A percentile compares a stretch with the other conserved stretches of the same genome.
phyloP scores from a whole-genome alignment of 192 early-diverging fungal species.

The Linnemannia schmuckeri region DNA sequence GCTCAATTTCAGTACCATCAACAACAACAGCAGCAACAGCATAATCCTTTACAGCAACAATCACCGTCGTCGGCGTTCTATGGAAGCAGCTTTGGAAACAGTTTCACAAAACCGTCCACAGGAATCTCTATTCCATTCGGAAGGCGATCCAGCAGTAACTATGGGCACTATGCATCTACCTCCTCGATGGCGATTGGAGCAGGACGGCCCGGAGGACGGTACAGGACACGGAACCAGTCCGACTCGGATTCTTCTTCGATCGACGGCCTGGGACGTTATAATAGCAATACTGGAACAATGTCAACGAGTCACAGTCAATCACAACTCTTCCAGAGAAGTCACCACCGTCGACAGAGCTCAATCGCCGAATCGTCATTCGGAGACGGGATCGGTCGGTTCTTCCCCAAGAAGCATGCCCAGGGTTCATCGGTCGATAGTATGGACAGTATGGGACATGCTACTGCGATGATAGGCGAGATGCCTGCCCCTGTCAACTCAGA shows the following conservation, averaged over 20 bases:
- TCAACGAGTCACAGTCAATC: slow-evolving; percentile 12
- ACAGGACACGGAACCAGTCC: slow-evolving; percentile 1
- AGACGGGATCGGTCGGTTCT: slow-evolving; percentile 42
- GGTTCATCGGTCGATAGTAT: slow-evolving; percentile 29
- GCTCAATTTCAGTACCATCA: slow-evolving; percentile 1
- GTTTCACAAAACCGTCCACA: slow-evolving; percentile 25
- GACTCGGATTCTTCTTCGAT: slow-evolving; percentile 36
- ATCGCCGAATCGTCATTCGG: slow-evolving; percentile 40
- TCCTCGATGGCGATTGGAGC: background rate
- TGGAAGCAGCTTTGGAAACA: slow-evolving; percentile 26
- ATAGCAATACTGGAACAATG: background rate
- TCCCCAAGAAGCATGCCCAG: slow-evolving; percentile 25
- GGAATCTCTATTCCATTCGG: slow-evolving; percentile 39
- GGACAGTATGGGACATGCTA: slow-evolving; percentile 13
- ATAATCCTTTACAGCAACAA: background rate
- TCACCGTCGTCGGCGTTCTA: background rate
- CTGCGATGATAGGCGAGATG: slow-evolving; percentile 3
- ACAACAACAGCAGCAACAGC: slow-evolving; percentile 19
- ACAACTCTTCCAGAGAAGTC: background rate
- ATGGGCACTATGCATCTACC: background rate
- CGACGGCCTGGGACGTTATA: slow-evolving; percentile 10
- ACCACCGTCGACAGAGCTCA: slow-evolving; percentile 25
- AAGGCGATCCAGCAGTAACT: slow-evolving; percentile 21
- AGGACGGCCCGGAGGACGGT: background rate
- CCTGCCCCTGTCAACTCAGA: slow-evolving; percentile 6